Evolutionary conservation across 495 filamentous ascomycete species (phyloP), one percentile per base, ranked within the genome.

Genomic region (Tuber indicum): DNA sequence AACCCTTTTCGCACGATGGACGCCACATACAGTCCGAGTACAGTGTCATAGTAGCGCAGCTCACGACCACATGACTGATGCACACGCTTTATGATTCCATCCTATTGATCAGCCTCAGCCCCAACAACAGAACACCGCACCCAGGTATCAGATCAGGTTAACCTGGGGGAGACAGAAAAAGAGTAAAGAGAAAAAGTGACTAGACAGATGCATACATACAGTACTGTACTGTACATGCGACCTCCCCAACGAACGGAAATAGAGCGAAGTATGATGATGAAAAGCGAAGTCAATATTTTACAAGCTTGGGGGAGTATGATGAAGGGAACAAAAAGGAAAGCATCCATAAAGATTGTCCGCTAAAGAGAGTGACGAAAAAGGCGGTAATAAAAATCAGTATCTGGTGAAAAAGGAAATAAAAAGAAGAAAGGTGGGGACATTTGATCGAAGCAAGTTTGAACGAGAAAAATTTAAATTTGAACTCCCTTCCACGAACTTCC

Each of bases 311-410:
- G 43, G 21, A 71, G 72, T 2, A 47, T 19, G 77, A 47, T 19
- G 77, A 81, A 74, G 72, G 74, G 72, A 73, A 77, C 39, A 47
- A 73, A 71, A 74, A 73, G 26, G 66, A 77, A 81, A 75, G 75
- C 36, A 78, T 81, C 80, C 76, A 72, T 77, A 77, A 77, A 26
- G 36, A 1, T 42, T 23, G 21, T 74, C 79, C 78, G 74, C 76
- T 71, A 80, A 74, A 72, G 78, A 80, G 77, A 77, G 78, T 80
- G 74, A 80, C 1, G 52, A 62, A 16, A 19, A 66, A 36, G 6
- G 26, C 9, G 32, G 26, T 62, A 32, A 62, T 36, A 66, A 66
- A 36, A 66, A 66, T 17, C 26, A 14, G 52, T 32, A 66, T 17
- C 6, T 2, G 58, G 26, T 19, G 58, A 36, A 36, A 62, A 14